Conservation (phyloP, 208 protist species). For the Acanthamoeba culbertsoni region DNA sequence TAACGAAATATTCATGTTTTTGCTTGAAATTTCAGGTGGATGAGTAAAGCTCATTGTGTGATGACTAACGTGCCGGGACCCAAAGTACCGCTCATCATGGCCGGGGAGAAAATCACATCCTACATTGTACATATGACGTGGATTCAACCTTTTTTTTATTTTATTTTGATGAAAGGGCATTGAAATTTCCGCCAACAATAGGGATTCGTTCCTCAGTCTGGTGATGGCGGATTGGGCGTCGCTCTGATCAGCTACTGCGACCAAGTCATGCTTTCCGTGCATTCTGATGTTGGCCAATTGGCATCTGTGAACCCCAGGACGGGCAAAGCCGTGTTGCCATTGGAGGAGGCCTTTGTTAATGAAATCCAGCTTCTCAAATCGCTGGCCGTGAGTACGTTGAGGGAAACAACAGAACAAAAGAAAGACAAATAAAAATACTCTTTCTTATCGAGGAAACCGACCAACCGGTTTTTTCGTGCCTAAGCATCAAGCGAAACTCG, state of each 20-base stretch:
- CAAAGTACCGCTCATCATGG: conserved; percentile 9
- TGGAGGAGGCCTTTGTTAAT: neutral
- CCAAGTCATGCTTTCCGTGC: conserved; percentile 2
- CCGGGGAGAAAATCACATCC: neutral
- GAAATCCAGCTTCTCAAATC: neutral
- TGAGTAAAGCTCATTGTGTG: neutral
- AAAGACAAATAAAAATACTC: too few species aligned
- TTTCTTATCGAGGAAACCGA: too few species aligned
- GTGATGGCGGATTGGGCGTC: neutral
- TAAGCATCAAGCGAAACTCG: too few species aligned
- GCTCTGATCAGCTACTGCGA: conserved; percentile 32
- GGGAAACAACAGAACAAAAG: too few species aligned
- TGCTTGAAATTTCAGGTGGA: neutral
- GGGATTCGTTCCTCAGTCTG: neutral
- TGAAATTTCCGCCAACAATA: neutral
- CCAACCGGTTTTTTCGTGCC: too few species aligned
- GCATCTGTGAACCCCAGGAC: neutral
- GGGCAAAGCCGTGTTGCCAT: neutral
- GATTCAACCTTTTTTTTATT: neutral
- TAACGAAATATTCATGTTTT: neutral
- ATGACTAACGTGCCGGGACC: conserved; percentile 15
- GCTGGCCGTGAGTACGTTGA: neutral
- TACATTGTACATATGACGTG: neutral
- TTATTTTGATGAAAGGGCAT: neutral
- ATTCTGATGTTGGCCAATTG: neutral